A percentile compares a stretch with the other conserved stretches of the same genome.
Evolutionary conservation across 192 early-diverging fungal genomes (phyloP).

Genomic region (Gigaspora rosea): DNA sequence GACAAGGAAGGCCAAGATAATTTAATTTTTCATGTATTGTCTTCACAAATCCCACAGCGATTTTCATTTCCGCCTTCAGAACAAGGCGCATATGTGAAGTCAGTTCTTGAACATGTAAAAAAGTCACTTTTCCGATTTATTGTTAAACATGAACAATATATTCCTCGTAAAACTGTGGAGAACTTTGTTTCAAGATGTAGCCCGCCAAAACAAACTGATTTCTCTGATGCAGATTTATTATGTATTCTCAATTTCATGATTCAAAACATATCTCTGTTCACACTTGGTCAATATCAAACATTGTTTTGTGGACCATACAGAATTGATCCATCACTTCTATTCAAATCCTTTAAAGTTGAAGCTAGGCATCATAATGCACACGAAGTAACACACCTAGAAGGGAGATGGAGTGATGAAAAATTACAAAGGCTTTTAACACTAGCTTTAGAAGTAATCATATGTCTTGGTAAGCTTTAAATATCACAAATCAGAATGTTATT

Average conservation of each 20-base stretch:
- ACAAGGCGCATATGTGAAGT: slow-evolving; percentile 15
- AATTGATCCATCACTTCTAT: background rate
- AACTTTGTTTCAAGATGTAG: slow-evolving; percentile 21
- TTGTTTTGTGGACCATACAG: background rate
- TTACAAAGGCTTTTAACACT: slow-evolving; percentile 7
- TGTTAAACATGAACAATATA: slow-evolving; percentile 28
- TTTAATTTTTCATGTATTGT: slow-evolving; percentile 30
- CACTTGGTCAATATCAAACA: slow-evolving; percentile 4
- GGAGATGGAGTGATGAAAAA: slow-evolving; percentile 17
- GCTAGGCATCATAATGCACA: slow-evolving; percentile 17
- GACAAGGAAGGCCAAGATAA: slow-evolving; percentile 14
- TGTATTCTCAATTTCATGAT: slow-evolving; percentile 29
- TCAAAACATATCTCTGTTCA: slow-evolving; percentile 9
- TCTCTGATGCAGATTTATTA: slow-evolving; percentile 25
- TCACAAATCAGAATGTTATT: too few relatives aligned
- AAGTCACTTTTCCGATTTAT: slow-evolving; percentile 24
- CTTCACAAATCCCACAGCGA: slow-evolving; percentile 8
- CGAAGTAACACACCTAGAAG: slow-evolving; percentile 2
- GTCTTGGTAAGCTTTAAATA: slow-evolving; percentile 9
- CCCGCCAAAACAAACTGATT: slow-evolving; percentile 17
- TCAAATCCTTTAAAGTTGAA: background rate
- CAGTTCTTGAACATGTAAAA: slow-evolving; percentile 18
- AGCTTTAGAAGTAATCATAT: background rate
- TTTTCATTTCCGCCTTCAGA: slow-evolving; percentile 26
- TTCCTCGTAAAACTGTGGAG: slow-evolving; percentile 17